phyloP scores from a whole-genome alignment of 2,329 filamentous ascomycete species.

The Penicillium sp. region DNA sequence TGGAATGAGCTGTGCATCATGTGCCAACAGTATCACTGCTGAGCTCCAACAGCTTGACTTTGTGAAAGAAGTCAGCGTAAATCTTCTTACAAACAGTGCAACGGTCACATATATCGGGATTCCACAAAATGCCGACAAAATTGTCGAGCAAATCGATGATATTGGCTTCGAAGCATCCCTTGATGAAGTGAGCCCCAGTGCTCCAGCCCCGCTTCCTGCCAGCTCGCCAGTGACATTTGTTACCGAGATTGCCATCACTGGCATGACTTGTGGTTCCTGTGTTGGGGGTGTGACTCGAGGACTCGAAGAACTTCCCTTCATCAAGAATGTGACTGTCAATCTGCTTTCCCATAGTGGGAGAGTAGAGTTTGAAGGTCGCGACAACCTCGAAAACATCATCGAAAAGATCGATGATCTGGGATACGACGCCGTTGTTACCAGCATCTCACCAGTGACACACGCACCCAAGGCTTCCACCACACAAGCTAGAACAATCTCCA shows the following conservation, averaged over 20 bases:
- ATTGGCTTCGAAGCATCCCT: slow-evolving; percentile 51
- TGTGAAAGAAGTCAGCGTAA: slow-evolving; percentile 61
- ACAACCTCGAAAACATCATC: slow-evolving; percentile 48
- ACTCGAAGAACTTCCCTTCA: slow-evolving; percentile 48
- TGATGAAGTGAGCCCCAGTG: slow-evolving; percentile 33
- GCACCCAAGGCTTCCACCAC: slow-evolving; percentile 31
- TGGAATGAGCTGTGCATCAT: slow-evolving; percentile 74
- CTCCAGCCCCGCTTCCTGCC: slow-evolving; percentile 2
- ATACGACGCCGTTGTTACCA: slow-evolving; percentile 64
- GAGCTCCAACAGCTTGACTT: slow-evolving; percentile 60
- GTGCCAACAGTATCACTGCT: slow-evolving; percentile 63
- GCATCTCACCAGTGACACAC: slow-evolving; percentile 31
- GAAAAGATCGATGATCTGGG: slow-evolving; percentile 60
- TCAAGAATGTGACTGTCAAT: slow-evolving; percentile 52
- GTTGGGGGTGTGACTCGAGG: slow-evolving; percentile 51
- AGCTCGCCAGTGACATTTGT: slow-evolving; percentile 25
- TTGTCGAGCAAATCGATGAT: slow-evolving; percentile 53
- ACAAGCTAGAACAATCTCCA: slow-evolving; percentile 59
- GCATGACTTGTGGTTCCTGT: slow-evolving; percentile 62
- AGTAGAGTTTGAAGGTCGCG: slow-evolving; percentile 51
- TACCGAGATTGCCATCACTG: slow-evolving; percentile 54
- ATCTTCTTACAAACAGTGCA: slow-evolving; percentile 68
- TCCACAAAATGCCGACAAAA: slow-evolving; percentile 47
- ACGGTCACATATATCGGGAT: slow-evolving; percentile 57
- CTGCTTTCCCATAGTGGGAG: slow-evolving; percentile 53